Evolutionary conservation across 1,284 basidiomycete species (phyloP), one percentile per base, ranked within the genome.

Genomic region (Trametes pubescens): DNA sequence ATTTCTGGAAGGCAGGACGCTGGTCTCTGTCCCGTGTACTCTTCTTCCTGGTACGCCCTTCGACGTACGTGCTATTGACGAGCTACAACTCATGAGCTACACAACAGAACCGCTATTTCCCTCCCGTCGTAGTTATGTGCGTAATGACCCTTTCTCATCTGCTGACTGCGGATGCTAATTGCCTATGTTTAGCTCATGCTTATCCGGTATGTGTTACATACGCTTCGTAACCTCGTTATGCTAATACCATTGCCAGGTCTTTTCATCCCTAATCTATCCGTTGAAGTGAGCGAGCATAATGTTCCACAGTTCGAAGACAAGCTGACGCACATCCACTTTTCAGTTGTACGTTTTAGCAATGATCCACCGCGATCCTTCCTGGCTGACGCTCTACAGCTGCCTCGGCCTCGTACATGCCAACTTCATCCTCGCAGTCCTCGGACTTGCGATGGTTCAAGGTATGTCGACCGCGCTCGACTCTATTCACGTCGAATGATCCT

Each of bases 51-150:
- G 74, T 75, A 38, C 9, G 4, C 10, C 18, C 16, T 16, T 18
- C 24, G 29, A 24, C 37, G 3, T 32, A 7, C 35, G 8, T 5
- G 1, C 47, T 29, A 13, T 22, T 13, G 18, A 14, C 16, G 40
- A 32, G 29, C 24, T 14, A 43, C 16, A 68, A 16, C 38, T 60
- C n/a, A 53, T n/a, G 24, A 4, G 8, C 32, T 38, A 7, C 16
- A 11, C 22, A 13, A 2, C 26, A 67, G 74, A 75, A 74, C 62
- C 72, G 73, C 38, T 75, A 75, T 49, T 61, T 73, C 35, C 66
- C 72, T 16, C 57, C 65, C 1, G 0, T 65, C 14, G 49, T 66
- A 8, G 54, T 73, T 22, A 48, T 57, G 74, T 74, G 48, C 57
- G 74, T 71, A 13, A 5, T 44, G 24, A 13, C 4, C 29, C 29